A percentile compares a stretch with the other conserved stretches of the same genome.
phyloP scores from a whole-genome alignment of 192 early-diverging fungal species.

The Gamsiella multidivaricata region DNA sequence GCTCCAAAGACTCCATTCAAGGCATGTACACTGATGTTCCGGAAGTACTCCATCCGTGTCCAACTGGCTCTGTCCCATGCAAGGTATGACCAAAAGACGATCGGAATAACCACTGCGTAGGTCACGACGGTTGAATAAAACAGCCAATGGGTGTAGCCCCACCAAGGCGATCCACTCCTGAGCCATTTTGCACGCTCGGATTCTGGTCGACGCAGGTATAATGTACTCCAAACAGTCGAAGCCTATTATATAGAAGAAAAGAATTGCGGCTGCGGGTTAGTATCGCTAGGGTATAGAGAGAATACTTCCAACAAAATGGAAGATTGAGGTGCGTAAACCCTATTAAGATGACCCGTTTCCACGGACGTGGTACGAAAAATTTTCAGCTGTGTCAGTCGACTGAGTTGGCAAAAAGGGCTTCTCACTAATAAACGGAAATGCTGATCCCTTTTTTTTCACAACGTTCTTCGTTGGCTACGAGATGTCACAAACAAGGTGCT shows the following conservation, averaged over 20 bases:
- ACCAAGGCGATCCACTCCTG: slow-evolving; percentile 24
- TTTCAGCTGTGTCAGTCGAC: no score
- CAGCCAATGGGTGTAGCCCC: slow-evolving; percentile 46
- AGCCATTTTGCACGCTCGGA: slow-evolving; percentile 31
- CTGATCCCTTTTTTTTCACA: no score
- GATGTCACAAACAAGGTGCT: no score
- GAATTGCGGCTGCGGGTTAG: background rate
- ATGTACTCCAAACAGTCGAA: slow-evolving; percentile 16
- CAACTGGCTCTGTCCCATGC: background rate
- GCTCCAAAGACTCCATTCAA: slow-evolving; percentile 44
- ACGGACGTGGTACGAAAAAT: no score
- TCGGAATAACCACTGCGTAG: slow-evolving; percentile 43
- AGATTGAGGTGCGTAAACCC: no score
- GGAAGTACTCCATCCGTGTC: slow-evolving; percentile 16
- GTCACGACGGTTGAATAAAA: slow-evolving; percentile 42
- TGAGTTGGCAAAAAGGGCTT: no score
- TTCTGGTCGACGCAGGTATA: slow-evolving; percentile 23
- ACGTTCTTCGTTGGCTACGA: no score
- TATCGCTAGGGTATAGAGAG: background rate
- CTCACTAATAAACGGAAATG: no score
- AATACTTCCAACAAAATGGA: background rate
- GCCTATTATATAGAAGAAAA: background rate
- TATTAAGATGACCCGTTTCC: no score
- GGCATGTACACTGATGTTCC: slow-evolving; percentile 42
- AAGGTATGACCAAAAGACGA: slow-evolving; percentile 52